A percentile compares a stretch with the other conserved stretches of the same genome.
Conservation (phyloP, 176 grass and related monocot species). For the Melocanna baccifera region DNA sequence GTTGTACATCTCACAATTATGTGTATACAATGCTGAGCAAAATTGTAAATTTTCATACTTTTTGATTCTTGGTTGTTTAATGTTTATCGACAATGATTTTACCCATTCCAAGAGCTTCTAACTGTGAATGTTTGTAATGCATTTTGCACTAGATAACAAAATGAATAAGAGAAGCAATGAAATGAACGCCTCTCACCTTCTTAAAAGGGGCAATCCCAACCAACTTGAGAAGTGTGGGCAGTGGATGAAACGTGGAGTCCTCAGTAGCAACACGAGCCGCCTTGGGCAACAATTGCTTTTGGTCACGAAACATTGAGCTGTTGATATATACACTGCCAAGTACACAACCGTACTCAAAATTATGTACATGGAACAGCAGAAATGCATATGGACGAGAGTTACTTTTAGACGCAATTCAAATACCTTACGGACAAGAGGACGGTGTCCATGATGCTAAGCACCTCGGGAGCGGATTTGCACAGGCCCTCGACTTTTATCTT, state of each 20-base stretch:
- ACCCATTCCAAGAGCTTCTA: constrained; percentile 6
- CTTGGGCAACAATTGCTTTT: constrained; percentile 47
- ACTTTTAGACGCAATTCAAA: not conserved
- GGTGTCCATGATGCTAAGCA: constrained; percentile 82
- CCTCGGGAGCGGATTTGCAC: constrained; percentile 60
- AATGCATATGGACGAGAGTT: not conserved
- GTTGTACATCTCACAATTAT: not conserved
- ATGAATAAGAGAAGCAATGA: not conserved
- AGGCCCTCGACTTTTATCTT: constrained; percentile 60
- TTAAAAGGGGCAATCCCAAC: constrained; percentile 73
- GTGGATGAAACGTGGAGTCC: constrained; percentile 66
- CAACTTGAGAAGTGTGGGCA: constrained; percentile 63
- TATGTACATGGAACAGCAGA: not conserved
- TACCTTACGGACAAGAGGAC: constrained; percentile 76
- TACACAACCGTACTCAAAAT: constrained; percentile 5
- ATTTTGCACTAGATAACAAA: not conserved
- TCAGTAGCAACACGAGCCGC: constrained; percentile 25
- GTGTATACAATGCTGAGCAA: not conserved
- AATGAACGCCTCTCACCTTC: constrained; percentile 45
- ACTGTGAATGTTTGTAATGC: not conserved
- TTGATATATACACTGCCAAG: constrained; percentile 76
- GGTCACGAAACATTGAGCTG: constrained; percentile 55
- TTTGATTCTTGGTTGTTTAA: not conserved
- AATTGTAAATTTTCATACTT: not conserved
- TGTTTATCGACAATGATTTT: not conserved